Evolutionary conservation across 176 grass and related monocot species (phyloP).

Genomic region (Poa pratensis): DNA sequence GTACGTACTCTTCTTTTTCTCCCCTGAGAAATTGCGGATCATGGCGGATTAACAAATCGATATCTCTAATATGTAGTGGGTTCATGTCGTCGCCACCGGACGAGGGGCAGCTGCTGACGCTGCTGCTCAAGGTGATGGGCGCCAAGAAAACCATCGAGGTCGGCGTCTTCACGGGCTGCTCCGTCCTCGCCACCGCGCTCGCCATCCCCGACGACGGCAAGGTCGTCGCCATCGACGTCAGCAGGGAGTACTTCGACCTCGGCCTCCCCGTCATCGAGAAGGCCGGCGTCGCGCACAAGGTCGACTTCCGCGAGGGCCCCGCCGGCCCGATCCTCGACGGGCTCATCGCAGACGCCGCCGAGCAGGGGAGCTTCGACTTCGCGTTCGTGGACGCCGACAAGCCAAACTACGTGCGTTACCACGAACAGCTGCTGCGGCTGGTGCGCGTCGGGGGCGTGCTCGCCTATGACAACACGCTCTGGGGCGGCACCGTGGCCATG

Average conservation of each 20-base stretch:
- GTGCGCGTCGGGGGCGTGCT: conserved; percentile 70
- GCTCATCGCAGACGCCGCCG: conserved; percentile 32
- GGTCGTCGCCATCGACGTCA: conserved; percentile 58
- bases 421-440: conserved; percentile 55
- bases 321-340: conserved; percentile 35
- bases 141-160: conserved; percentile 79
- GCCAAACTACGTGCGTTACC: conserved; percentile 57
- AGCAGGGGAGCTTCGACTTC: conserved; percentile 67
- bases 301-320: conserved; percentile 62
- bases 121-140: conserved; percentile 77
- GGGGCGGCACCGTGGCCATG: conserved; percentile 50
- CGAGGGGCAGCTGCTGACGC: conserved; percentile 51
- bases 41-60: background rate
- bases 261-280: conserved; percentile 52
- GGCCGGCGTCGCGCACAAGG: conserved; percentile 65
- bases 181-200: conserved; percentile 75
- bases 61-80: conserved; percentile 21
- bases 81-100: conserved; percentile 61
- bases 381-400: conserved; percentile 83
- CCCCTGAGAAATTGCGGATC: background rate
- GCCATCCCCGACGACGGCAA: conserved; percentile 74
- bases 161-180: conserved; percentile 85
- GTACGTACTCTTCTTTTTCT: conserved; percentile 5
- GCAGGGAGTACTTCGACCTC: conserved; percentile 47
- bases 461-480: conserved; percentile 86